These are phyloP conservation scores for Cornus florida DNA, from an alignment of 148 eudicot species.

Conservation along the genomic window DNA sequence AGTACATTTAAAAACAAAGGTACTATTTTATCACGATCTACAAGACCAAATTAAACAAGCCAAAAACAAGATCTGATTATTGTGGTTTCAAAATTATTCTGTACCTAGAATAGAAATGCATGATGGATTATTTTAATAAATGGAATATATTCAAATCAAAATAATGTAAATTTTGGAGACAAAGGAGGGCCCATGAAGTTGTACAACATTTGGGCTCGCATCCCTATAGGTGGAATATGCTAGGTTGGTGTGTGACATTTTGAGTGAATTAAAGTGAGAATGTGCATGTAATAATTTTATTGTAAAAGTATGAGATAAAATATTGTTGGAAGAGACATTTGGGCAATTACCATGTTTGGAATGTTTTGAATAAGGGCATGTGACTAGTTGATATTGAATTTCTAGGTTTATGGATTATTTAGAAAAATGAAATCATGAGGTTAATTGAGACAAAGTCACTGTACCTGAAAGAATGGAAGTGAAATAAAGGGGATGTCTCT, in stretches of 20 bases:
- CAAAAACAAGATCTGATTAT: neutral
- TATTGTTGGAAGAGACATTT: neutral
- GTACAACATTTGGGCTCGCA: neutral
- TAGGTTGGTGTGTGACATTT: neutral
- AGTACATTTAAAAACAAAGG: neutral
- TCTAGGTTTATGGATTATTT: no score
- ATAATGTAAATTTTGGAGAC: constrained; percentile 3
- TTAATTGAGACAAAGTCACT: neutral
- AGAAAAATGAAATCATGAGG: neutral
- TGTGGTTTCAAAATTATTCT: neutral
- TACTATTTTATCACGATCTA: no score
- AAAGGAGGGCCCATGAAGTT: constrained; percentile 1
- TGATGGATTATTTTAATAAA: neutral
- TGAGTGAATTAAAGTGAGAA: neutral
- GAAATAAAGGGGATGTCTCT: constrained; percentile 3
- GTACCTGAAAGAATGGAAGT: constrained; percentile 6
- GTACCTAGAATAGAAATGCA: neutral
- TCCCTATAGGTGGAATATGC: neutral
- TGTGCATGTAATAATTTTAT: neutral
- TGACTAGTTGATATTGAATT: no score
- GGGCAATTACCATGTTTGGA: neutral
- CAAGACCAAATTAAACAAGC: no score
- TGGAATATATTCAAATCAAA: neutral
- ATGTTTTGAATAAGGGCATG: neutral
- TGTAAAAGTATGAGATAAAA: neutral